phyloP scores from a whole-genome alignment of 305 asterid genomes.

The Rubia peregrina region DNA sequence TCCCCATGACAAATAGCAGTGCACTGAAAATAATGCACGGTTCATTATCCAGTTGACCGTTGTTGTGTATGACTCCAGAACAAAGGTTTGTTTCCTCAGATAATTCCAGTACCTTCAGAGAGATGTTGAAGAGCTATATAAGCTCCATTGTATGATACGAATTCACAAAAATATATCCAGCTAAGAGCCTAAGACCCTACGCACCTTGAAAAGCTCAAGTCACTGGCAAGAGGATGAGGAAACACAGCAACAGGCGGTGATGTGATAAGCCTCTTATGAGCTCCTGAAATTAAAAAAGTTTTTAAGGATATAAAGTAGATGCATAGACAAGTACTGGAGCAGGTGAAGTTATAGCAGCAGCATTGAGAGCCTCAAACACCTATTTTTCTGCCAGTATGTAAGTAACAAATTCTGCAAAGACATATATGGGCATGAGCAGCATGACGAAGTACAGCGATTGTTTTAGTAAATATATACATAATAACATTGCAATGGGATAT shows the following conservation, averaged over 20 bases:
- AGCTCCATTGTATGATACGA: not conserved
- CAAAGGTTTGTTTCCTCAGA: conserved; percentile 97
- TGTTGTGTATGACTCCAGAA: conserved; percentile 85
- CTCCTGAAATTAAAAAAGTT: conserved; percentile 46
- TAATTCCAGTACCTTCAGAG: conserved; percentile 89
- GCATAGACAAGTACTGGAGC: not conserved
- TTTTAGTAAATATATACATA: not conserved
- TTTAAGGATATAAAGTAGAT: not conserved
- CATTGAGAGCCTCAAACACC: conserved; percentile 3
- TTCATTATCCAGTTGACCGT: conserved; percentile 87
- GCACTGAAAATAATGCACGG: conserved; percentile 78
- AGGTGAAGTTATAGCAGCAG: not conserved
- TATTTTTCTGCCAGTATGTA: not conserved
- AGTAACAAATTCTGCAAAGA: not conserved
- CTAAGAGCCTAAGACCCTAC: conserved; percentile 16
- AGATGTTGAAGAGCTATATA: conserved; percentile 12
- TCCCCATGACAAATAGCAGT: conserved; percentile 97
- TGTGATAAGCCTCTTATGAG: conserved; percentile 82
- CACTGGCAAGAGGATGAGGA: conserved; percentile 98
- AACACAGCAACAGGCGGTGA: conserved; percentile 99
- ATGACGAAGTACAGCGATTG: not conserved
- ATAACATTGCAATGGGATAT: not conserved
- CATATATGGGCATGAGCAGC: not conserved
- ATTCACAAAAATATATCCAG: conserved; percentile 4
- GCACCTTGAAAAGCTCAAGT: conserved; percentile 94